These are phyloP conservation scores for Yamadazyma nakazawae DNA, from an alignment of 805 yeast genomes.

Conservation along the genomic window DNA sequence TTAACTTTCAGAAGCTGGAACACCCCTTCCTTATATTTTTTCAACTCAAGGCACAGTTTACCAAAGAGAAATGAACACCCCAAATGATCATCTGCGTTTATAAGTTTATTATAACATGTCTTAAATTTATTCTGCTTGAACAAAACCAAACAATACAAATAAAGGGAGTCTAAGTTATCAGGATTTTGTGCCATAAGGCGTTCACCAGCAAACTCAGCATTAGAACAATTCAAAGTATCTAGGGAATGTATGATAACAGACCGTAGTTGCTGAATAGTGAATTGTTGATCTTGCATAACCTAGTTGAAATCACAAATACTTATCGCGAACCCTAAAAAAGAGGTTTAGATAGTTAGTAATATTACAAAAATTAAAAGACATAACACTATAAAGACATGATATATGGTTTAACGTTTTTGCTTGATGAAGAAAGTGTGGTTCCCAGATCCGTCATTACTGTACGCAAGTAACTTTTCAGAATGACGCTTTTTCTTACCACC, in stretches of 20 bases:
- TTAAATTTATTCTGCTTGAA: constrained; percentile 57
- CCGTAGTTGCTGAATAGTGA: constrained; percentile 42
- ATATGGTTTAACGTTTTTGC: constrained; percentile 22
- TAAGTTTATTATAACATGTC: constrained; percentile 51
- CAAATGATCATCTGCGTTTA: constrained; percentile 42
- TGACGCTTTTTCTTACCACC: constrained; percentile 12
- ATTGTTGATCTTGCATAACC: constrained; percentile 6
- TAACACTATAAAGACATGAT: neutral
- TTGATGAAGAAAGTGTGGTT: constrained; percentile 36
- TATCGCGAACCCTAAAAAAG: neutral
- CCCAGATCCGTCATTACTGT: constrained; percentile 39
- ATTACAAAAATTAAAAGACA: constrained; percentile 2
- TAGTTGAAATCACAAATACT: neutral
- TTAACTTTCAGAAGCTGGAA: constrained; percentile 34
- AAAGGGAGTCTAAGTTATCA: constrained; percentile 56
- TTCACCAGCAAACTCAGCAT: constrained; percentile 88
- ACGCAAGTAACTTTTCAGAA: constrained; percentile 38
- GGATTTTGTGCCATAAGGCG: constrained; percentile 63
- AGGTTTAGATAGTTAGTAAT: neutral
- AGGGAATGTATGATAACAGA: constrained; percentile 64
- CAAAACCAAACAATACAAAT: constrained; percentile 67
- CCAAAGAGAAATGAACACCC: constrained; percentile 81
- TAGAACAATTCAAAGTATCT: constrained; percentile 62
- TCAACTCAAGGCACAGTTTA: constrained; percentile 56
- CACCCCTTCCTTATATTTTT: constrained; percentile 60